Percentiles rank a stretch among this genome's conserved stretches.
phyloP scores from a whole-genome alignment of 495 filamentous ascomycete species.

The Podospora bellae-mahoneyi region DNA sequence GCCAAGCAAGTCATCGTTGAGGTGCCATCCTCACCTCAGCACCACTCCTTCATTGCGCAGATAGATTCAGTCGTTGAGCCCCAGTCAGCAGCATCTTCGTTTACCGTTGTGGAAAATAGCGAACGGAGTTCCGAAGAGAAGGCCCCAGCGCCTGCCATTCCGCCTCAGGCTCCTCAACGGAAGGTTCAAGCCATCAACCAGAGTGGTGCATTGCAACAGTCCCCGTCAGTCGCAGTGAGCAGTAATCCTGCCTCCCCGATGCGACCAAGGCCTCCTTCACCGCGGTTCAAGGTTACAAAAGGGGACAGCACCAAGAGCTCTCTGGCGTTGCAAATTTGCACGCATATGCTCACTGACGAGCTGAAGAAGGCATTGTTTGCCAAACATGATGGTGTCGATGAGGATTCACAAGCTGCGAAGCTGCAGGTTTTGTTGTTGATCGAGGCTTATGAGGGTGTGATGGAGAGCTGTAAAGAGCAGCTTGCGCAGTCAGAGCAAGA shows the following conservation, averaged over 20 bases:
- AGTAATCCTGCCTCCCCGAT: background rate
- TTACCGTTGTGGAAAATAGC: background rate
- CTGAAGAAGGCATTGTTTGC: conserved; percentile 15
- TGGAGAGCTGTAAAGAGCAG: conserved; percentile 20
- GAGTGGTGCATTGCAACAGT: background rate
- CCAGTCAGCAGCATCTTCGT: background rate
- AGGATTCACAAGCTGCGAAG: conserved; percentile 2
- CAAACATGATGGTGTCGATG: background rate
- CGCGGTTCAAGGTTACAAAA: background rate
- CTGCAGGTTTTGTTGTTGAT: conserved; percentile 27
- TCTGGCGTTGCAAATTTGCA: conserved; percentile 24
- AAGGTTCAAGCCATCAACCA: background rate
- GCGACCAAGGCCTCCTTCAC: background rate
- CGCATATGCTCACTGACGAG: conserved; percentile 23
- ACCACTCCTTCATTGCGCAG: background rate
- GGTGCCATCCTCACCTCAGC: background rate
- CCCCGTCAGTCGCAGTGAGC: background rate
- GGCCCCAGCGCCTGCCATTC: background rate
- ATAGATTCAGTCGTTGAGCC: background rate
- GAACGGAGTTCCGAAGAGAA: background rate
- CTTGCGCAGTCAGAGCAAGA: background rate
- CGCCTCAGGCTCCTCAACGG: background rate
- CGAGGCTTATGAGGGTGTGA: conserved; percentile 26
- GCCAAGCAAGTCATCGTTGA: background rate
- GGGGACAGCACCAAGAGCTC: background rate